Conservation (phyloP, 306 rosid species). For the Crotalaria pallida region DNA sequence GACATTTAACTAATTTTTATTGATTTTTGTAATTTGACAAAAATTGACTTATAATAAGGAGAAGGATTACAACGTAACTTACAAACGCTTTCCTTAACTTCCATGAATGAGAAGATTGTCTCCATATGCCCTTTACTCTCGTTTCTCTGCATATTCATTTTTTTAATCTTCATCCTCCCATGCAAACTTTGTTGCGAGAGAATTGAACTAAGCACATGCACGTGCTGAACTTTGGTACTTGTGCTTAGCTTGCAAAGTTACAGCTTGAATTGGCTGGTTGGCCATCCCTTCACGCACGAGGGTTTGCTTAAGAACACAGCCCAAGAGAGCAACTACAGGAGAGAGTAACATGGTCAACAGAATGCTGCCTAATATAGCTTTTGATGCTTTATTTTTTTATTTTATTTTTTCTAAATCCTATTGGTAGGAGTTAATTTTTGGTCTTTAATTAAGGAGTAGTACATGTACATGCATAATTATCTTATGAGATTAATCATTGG, state of each 20-base stretch:
- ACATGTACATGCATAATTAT: no score
- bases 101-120: neutral
- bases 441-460: no score
- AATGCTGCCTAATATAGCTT: neutral
- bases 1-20: no score
- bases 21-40: no score
- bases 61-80: no score
- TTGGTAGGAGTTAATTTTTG: neutral
- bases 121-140: neutral
- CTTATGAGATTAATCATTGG: no score
- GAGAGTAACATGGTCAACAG: neutral
- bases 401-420: no score
- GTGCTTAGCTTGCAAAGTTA: slow-evolving; percentile 15
- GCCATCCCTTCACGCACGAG: slow-evolving; percentile 26
- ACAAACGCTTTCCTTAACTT: neutral
- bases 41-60: no score
- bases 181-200: neutral
- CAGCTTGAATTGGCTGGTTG: slow-evolving; percentile 13
- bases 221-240: slow-evolving; percentile 18
- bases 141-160: neutral
- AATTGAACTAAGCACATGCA: slow-evolving; percentile 18
- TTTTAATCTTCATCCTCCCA: neutral
- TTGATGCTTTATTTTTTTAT: neutral
- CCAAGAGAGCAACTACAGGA: slow-evolving; percentile 43
- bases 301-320: slow-evolving; percentile 22